Evolutionary conservation across 2,329 filamentous ascomycete genomes (phyloP).

Genomic region (Lomentospora prolificans): DNA sequence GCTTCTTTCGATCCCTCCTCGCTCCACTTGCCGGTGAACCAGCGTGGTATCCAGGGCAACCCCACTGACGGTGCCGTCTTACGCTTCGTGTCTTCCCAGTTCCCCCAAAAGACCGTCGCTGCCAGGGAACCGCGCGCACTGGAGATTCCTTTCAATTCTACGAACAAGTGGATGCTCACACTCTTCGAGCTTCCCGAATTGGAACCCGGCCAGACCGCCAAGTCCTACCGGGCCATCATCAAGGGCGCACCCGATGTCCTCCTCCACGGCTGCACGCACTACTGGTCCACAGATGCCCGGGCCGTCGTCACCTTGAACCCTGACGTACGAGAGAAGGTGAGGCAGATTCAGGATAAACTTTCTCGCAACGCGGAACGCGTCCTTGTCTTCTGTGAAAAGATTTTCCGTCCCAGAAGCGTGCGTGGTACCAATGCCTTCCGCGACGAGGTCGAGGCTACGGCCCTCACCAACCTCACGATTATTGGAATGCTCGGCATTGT

Average conservation of each 20-base stretch:
- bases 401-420: conserved; percentile 13
- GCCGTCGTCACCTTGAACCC: conserved; percentile 24
- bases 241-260: conserved; percentile 47
- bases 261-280: conserved; percentile 23
- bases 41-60: conserved; percentile 28
- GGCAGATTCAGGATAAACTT: conserved; percentile 26
- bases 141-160: conserved; percentile 39
- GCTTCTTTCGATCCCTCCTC: conserved; percentile 30
- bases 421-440: conserved; percentile 35
- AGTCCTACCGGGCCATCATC: conserved; percentile 32
- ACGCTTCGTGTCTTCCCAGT: conserved; percentile 23
- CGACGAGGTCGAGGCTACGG: conserved; percentile 33
- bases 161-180: conserved; percentile 40
- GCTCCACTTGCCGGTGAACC: conserved; percentile 21
- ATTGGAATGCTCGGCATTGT: conserved; percentile 43
- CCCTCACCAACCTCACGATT: conserved; percentile 32
- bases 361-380: conserved; percentile 33
- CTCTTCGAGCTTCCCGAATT: conserved; percentile 18
- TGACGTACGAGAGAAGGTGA: conserved; percentile 22
- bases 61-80: conserved; percentile 33
- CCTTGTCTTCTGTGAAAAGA: conserved; percentile 30
- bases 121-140: conserved; percentile 18
- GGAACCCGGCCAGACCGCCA: conserved; percentile 14
- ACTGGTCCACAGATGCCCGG: conserved; percentile 23
- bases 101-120: conserved; percentile 10